Conservation (phyloP, 2,329 filamentous ascomycete genomes). For the Colletotrichum sp. region DNA sequence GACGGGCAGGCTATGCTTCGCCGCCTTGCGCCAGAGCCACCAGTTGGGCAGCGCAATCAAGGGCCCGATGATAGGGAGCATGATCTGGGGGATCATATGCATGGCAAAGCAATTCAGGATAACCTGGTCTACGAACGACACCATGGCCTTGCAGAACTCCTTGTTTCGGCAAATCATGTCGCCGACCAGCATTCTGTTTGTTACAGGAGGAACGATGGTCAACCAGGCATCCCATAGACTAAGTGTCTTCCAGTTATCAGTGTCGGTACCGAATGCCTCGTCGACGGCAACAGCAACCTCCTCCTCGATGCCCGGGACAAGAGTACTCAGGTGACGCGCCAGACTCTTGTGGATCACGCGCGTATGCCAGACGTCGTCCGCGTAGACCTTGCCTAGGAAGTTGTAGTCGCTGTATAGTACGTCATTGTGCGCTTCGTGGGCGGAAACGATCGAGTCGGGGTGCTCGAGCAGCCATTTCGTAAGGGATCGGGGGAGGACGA, state of each 20-base stretch:
- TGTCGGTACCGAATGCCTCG: conserved; percentile 36
- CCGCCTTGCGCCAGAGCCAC: conserved; percentile 49
- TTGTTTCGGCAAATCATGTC: conserved; percentile 42
- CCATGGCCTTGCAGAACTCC: conserved; percentile 50
- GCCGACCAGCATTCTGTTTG: conserved; percentile 49
- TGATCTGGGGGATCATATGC: conserved; percentile 48
- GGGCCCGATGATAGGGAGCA: conserved; percentile 55
- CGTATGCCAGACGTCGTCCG: conserved; percentile 42
- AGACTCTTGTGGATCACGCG: conserved; percentile 50
- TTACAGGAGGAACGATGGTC: conserved; percentile 45
- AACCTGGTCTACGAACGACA: conserved; percentile 55
- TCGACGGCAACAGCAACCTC: conserved; percentile 43
- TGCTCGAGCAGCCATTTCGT: conserved; percentile 52
- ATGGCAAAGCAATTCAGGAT: conserved; percentile 50
- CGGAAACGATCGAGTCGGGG: conserved; percentile 48
- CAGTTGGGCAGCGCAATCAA: conserved; percentile 50
- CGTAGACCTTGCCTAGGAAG: conserved; percentile 41
- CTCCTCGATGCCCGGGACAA: conserved; percentile 46
- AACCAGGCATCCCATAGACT: conserved; percentile 52
- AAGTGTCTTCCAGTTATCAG: conserved; percentile 39
- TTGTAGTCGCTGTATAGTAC: conserved; percentile 44
- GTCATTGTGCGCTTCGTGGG: conserved; percentile 45
- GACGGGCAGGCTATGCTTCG: conserved; percentile 48
- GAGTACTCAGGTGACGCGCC: conserved; percentile 40
- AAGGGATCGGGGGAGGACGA: conserved; percentile 49